Evolutionary conservation across 768 basidiomycete species (phyloP), one percentile per base, ranked within the genome.

Genomic region (Boletus barrowsii): DNA sequence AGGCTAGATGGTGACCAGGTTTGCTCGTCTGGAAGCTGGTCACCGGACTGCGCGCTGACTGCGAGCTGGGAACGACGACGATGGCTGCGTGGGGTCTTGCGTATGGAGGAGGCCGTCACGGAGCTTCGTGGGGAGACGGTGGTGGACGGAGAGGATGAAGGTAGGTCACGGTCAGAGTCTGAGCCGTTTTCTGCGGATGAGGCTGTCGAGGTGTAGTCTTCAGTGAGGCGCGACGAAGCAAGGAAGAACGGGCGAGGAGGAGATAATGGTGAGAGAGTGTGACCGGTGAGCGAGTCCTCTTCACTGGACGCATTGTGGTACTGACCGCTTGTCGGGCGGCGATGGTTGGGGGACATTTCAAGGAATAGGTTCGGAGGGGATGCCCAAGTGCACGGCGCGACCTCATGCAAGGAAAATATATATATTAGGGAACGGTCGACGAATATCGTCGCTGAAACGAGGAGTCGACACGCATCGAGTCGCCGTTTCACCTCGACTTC

Each of bases 171-270:
- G 37, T 72, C 70, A 0, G 74, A 69, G 53, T 70, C 72, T 10
- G 65, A 68, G 33, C 53, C 49, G 49, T 61, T 62, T 15, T 72
- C 72, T 14, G n/a, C 13, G 42, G 66, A 48, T 10, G 66, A 55
- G 45, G 62, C 49, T 30, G 61, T 51, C 17, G 55, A 51, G 6
- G 51, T 59, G 41, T 51, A 53, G 47, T 69, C 68, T 9, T 65
- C 68, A 4, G 54, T 7, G 14, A 20, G 36, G 26, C 66, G 65
- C 0, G 61, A 53, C 2, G 61, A 35, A 0, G 62, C 66, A 11
- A 75, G 60, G 62, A 76, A 76, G 66, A 70, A 71, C 0, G 75
- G 75, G 2, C 75, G 73, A 0, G 75, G 73, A 1, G 71, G 73
- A 0, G 67, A 61, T 18, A 72, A 60, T 10, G 68, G 65, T 15